Conservation (phyloP, 2,329 filamentous ascomycete genomes). For the Colletotrichum cuscutae region DNA sequence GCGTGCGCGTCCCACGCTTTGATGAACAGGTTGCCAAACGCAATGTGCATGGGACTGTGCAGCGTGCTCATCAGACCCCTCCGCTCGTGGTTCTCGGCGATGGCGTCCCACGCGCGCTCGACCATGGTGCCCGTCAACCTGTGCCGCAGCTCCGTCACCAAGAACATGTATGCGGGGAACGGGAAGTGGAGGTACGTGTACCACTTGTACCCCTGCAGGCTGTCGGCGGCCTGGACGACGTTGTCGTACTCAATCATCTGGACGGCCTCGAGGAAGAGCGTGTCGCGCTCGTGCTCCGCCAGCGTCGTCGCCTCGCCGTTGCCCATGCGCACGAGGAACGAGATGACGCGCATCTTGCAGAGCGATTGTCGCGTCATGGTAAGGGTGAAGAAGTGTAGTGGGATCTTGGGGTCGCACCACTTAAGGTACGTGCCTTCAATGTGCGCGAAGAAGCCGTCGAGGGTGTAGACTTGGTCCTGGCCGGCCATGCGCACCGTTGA, state of each 20-base stretch:
- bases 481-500: constrained; percentile 58
- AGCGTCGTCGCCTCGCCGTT: constrained; percentile 50
- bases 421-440: constrained; percentile 67
- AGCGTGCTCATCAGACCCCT: constrained; percentile 60
- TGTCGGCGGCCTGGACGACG: constrained; percentile 61
- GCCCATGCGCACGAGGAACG: constrained; percentile 62
- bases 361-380: constrained; percentile 66
- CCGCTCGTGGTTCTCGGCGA: constrained; percentile 64
- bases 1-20: constrained; percentile 72
- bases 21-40: constrained; percentile 67
- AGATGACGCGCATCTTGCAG: constrained; percentile 66
- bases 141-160: constrained; percentile 64
- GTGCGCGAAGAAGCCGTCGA: constrained; percentile 64
- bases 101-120: constrained; percentile 68
- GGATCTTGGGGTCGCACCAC: constrained; percentile 67
- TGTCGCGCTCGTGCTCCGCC: constrained; percentile 60
- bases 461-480: constrained; percentile 58
- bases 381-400: constrained; percentile 68
- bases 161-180: constrained; percentile 70
- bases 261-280: constrained; percentile 64
- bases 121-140: constrained; percentile 65
- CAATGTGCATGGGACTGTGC: constrained; percentile 66
- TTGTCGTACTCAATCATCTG: constrained; percentile 70
- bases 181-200: constrained; percentile 70
- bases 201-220: constrained; percentile 65